Conservation (phyloP, 169 alveolate genomes). For the Perkinsus olseni region DNA sequence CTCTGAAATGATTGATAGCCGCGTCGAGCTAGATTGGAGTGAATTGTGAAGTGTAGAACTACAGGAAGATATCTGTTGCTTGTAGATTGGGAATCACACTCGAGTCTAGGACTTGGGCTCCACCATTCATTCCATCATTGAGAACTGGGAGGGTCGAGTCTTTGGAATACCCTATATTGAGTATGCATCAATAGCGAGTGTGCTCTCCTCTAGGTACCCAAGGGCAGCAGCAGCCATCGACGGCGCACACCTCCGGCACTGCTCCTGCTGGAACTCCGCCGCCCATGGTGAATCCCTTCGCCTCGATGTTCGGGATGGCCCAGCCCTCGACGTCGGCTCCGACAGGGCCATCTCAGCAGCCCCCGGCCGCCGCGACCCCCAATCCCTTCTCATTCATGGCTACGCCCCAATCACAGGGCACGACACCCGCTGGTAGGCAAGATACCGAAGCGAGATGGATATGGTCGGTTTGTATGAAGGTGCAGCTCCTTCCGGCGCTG, state of each 20-base stretch:
- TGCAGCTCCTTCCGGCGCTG: background rate
- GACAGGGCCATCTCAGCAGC: background rate
- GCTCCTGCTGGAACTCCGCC: background rate
- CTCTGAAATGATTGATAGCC: no score
- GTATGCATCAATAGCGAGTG: background rate
- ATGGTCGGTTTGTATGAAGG: background rate
- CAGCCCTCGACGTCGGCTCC: background rate
- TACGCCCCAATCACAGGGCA: no score
- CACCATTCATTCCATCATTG: background rate
- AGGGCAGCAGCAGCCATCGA: background rate
- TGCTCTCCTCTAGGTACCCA: background rate
- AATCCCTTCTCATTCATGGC: background rate
- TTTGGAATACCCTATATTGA: no score
- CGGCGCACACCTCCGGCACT: background rate
- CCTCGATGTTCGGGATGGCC: background rate
- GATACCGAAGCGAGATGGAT: background rate
- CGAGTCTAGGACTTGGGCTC: background rate
- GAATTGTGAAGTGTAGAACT: no score
- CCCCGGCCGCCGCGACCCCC: background rate
- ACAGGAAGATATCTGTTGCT: no score
- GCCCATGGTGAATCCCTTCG: background rate
- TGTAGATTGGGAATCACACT: no score
- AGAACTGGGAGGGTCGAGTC: background rate
- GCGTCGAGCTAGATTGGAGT: no score
- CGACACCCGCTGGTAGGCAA: background rate